These are phyloP conservation scores for Capsicum chinense DNA, from an alignment of 257 asterid genomes.

Conservation along the genomic window DNA sequence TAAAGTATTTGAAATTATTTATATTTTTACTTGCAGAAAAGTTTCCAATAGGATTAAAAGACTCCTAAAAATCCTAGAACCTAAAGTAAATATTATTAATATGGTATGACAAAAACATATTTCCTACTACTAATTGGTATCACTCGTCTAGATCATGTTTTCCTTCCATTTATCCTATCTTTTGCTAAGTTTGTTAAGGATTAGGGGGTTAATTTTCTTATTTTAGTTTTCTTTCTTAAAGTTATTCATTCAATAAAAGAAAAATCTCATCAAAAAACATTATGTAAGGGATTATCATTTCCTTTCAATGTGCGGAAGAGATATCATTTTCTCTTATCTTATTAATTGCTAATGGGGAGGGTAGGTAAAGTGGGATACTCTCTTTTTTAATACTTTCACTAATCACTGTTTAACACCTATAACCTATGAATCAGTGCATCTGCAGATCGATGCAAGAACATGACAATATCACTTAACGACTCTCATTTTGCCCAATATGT, in stretches of 20 bases:
- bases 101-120: neutral
- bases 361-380: no score
- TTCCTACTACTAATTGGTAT: constrained; percentile 4
- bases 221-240: no score
- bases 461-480: neutral
- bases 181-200: neutral
- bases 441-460: neutral
- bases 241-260: no score
- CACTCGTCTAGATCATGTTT: neutral
- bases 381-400: neutral
- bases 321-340: no score
- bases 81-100: neutral
- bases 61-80: neutral
- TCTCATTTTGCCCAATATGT: neutral
- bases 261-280: no score
- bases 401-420: neutral
- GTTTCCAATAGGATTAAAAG: neutral
- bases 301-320: no score
- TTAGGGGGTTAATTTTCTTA: no score
- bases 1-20: neutral
- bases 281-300: no score
- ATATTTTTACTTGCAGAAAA: neutral
- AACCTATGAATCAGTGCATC: neutral
- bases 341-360: no score
- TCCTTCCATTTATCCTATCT: neutral